These are phyloP conservation scores for Garcia nutans DNA, from an alignment of 345 rosid species.

Conservation along the genomic window DNA sequence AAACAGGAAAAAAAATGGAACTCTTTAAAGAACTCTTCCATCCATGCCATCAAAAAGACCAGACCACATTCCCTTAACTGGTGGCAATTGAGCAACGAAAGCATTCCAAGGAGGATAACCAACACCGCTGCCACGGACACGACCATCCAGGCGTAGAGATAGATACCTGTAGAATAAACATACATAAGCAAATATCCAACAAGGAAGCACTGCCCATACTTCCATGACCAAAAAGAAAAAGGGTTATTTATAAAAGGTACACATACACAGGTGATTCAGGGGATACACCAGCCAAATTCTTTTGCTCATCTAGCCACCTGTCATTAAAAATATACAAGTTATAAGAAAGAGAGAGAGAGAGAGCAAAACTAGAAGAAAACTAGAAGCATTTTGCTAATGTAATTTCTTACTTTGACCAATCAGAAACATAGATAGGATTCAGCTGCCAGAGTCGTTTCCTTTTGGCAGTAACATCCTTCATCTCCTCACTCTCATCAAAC, in stretches of 20 bases:
- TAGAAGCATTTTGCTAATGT: background rate
- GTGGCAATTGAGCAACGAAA: conserved; percentile 86
- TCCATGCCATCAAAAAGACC: conserved; percentile 96
- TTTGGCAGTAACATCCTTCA: conserved; percentile 45
- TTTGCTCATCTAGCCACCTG: conserved; percentile 91
- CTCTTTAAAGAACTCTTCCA: conserved; percentile 64
- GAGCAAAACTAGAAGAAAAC: background rate
- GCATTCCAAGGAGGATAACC: conserved; percentile 99
- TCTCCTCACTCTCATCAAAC: conserved; percentile 61
- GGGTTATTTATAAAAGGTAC: background rate
- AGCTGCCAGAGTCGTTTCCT: conserved; percentile 88
- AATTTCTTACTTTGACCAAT: conserved; percentile 76
- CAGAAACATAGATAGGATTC: conserved; percentile 54
- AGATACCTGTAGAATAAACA: conserved; percentile 55
- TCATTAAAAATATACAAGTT: conserved; percentile 6
- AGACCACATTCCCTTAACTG: conserved; percentile 81
- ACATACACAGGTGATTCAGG: conserved; percentile 90
- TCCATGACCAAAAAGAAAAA: no score
- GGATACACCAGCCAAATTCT: conserved; percentile 73
- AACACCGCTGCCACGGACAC: conserved; percentile 90
- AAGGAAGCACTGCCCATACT: background rate
- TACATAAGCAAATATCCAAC: background rate
- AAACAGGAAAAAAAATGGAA: background rate
- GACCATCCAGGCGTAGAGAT: conserved; percentile 87
- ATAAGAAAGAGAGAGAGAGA: background rate